These are phyloP conservation scores for Alloteropsis semialata DNA, from an alignment of 176 grass and related monocot species.

Conservation along the genomic window DNA sequence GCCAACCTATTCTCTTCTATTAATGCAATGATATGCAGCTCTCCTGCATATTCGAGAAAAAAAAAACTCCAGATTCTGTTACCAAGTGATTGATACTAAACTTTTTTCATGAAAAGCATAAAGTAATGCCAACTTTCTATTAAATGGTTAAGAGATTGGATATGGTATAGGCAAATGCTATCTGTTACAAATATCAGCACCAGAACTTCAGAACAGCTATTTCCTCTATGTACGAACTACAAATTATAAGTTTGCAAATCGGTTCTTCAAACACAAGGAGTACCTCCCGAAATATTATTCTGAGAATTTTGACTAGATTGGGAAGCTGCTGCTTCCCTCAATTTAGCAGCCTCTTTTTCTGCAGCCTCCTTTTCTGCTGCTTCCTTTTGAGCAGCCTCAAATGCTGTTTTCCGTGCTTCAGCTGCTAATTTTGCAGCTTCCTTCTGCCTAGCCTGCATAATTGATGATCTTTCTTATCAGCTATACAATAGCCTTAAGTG, in stretches of 20 bases:
- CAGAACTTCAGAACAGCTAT: background rate
- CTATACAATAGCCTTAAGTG: background rate
- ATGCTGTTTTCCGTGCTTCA: slow-evolving; percentile 55
- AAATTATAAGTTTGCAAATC: background rate
- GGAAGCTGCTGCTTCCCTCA: slow-evolving; percentile 35
- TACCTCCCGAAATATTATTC: slow-evolving; percentile 27
- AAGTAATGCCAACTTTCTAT: background rate
- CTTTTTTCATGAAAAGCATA: background rate
- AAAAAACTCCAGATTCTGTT: no score
- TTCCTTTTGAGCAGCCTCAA: slow-evolving; percentile 71
- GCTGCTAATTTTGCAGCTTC: slow-evolving; percentile 72
- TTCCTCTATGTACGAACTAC: background rate
- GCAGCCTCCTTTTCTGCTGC: slow-evolving; percentile 70
- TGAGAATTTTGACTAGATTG: slow-evolving; percentile 33
- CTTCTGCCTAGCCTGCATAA: slow-evolving; percentile 62
- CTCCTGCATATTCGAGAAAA: no score
- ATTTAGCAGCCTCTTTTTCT: slow-evolving; percentile 18
- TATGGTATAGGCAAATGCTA: background rate
- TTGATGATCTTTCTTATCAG: slow-evolving; percentile 25
- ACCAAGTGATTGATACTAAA: background rate
- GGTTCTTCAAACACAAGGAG: background rate
- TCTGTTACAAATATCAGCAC: background rate
- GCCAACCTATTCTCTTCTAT: no score
- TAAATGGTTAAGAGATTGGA: background rate
- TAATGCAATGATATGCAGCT: no score